A percentile compares a stretch with the other conserved stretches of the same genome.
These are phyloP conservation scores for Camelina sativa DNA, from an alignment of 345 rosid genomes.

Conservation along the genomic window DNA sequence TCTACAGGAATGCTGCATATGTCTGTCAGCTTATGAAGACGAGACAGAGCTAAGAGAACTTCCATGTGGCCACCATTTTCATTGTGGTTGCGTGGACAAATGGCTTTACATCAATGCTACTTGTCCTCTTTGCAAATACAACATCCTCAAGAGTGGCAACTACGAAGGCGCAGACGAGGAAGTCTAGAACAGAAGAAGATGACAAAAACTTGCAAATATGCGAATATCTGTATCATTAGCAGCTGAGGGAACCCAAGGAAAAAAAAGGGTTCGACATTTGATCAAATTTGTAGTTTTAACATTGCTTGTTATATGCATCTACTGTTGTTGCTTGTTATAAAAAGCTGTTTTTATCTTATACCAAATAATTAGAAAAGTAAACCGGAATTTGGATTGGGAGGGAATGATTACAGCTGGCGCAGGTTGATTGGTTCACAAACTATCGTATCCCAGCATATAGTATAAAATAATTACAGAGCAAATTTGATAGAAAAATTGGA, in stretches of 20 bases:
- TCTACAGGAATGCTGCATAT: constrained; percentile 92
- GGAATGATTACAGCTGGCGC: neutral
- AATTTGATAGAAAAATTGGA: neutral
- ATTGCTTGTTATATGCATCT: constrained; percentile 15
- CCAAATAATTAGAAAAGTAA: too few species aligned
- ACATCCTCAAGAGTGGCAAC: constrained; percentile 77
- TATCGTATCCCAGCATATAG: too few species aligned
- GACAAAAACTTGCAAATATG: constrained; percentile 28
- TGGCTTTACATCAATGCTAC: constrained; percentile 90
- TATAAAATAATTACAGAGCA: neutral
- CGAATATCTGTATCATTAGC: constrained; percentile 29
- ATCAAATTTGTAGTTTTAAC: constrained; percentile 17
- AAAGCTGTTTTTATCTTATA: too few species aligned
- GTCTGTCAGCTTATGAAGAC: constrained; percentile 84
- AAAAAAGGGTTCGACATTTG: constrained; percentile 18
- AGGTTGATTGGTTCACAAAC: neutral
- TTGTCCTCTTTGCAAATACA: constrained; percentile 97
- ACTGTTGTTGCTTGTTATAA: too few species aligned
- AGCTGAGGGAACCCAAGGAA: constrained; percentile 22
- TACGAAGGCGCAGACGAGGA: constrained; percentile 58
- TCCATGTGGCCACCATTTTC: constrained; percentile 95
- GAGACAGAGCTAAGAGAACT: constrained; percentile 92
- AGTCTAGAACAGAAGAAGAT: constrained; percentile 50
- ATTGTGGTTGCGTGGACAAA: constrained; percentile 87
- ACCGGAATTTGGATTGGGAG: neutral